A percentile compares a stretch with the other conserved stretches of the same genome.
phyloP scores from a whole-genome alignment of 176 grass and related monocot genomes.

The Zoysia japonica region DNA sequence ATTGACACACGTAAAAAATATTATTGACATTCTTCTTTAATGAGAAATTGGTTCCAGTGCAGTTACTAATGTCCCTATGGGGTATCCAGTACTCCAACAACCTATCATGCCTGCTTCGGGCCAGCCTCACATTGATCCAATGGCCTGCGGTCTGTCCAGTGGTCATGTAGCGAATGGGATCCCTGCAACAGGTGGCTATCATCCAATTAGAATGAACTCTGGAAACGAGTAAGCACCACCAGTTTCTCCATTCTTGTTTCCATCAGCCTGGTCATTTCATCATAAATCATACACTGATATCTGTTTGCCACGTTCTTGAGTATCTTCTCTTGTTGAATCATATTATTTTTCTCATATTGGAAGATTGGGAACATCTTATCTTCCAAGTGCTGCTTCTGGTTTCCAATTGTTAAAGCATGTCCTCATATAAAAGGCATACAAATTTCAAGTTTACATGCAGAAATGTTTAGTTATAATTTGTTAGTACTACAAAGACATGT shows the following conservation, averaged over 20 bases:
- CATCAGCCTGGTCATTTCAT: constrained; percentile 2
- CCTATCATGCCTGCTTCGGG: constrained; percentile 68
- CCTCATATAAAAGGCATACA: neutral
- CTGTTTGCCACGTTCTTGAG: constrained; percentile 15
- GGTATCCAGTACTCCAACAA: constrained; percentile 92
- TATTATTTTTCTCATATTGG: neutral
- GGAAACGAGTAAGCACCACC: constrained; percentile 77
- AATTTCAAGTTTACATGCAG: neutral
- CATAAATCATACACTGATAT: neutral
- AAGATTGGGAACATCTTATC: constrained; percentile 15
- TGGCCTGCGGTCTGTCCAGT: constrained; percentile 66
- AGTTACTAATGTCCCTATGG: constrained; percentile 96
- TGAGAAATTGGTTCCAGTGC: constrained; percentile 59
- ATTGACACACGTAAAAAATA: constrained; percentile 9
- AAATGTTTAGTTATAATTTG: neutral
- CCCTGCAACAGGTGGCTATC: constrained; percentile 74
- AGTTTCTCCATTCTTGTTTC: constrained; percentile 29
- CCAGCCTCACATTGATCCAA: constrained; percentile 70
- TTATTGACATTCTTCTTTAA: constrained; percentile 52
- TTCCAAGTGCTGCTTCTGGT: constrained; percentile 21
- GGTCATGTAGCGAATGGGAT: constrained; percentile 93
- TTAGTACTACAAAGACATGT: neutral
- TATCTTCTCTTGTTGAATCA: constrained; percentile 9
- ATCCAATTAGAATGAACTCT: constrained; percentile 86
- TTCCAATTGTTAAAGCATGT: constrained; percentile 17